A percentile compares a stretch with the other conserved stretches of the same genome.
Conservation (phyloP, 352 stramenopile genomes). For the Pythium brassicae region DNA sequence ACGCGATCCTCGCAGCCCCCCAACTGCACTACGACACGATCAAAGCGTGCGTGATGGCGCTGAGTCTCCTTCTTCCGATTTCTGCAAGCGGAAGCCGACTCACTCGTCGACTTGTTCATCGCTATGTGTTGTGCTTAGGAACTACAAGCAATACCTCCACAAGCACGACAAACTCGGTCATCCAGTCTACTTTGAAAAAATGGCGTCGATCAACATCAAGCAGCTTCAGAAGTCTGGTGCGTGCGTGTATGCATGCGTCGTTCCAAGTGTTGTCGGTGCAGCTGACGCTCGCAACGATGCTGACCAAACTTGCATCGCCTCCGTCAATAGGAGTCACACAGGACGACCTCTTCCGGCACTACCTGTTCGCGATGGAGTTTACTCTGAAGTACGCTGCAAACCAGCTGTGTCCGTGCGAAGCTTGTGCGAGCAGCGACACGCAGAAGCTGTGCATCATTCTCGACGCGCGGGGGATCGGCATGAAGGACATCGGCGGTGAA, state of each 20-base stretch:
- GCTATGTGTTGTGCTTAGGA: conserved; percentile 23
- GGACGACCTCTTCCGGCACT: conserved; percentile 78
- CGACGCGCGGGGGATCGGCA: conserved; percentile 69
- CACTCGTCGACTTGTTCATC: not conserved
- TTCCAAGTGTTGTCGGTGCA: not conserved
- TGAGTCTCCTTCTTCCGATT: not conserved
- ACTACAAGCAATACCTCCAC: conserved; percentile 77
- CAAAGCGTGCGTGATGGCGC: conserved; percentile 39
- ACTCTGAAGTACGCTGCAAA: conserved; percentile 71
- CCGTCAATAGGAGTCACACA: conserved; percentile 29
- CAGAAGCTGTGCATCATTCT: conserved; percentile 75
- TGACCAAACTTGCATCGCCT: not conserved
- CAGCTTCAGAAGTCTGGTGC: conserved; percentile 58
- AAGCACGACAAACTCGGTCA: conserved; percentile 78
- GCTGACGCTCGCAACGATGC: not conserved
- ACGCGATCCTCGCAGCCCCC: conserved; percentile 55
- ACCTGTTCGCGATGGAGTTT: conserved; percentile 85
- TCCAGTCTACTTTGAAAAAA: conserved; percentile 79
- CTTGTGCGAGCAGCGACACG: conserved; percentile 55
- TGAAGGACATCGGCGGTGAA: conserved; percentile 72
- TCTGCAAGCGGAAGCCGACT: not conserved
- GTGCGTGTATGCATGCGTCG: not conserved
- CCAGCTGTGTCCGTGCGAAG: conserved; percentile 44
- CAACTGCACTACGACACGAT: conserved; percentile 64
- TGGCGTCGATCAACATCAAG: conserved; percentile 79